Evolutionary conservation across 805 yeast species (phyloP), one percentile per base, ranked within the genome.

Genomic region (Wickerhamiella hasegawae): DNA sequence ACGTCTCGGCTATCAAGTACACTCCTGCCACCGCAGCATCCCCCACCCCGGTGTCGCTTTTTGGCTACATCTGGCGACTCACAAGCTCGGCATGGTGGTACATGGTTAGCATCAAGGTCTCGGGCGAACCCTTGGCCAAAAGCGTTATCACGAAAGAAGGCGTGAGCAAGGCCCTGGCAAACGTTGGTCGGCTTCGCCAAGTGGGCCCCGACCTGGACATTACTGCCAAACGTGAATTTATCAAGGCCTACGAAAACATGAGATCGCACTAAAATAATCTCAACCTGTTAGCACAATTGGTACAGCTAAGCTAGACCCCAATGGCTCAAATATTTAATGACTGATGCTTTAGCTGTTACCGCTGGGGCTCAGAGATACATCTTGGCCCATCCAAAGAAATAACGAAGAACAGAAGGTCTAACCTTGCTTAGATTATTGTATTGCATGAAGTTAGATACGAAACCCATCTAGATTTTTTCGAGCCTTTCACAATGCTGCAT

Each of bases 161-260:
- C 14, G 30, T 52, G 8, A 40, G 47, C 20, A 52, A 48, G 27
- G 40, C 44, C 4, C 43, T 58, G 5, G 48, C 56, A 29, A 40
- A 47, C 6, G 44, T 51, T 21, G 77, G 77, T 21, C 62, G 68
- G 36, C 52, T 69, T 37, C 65, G 68, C 37, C 50, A 63, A 3
- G 59, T 73, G 1, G 71, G 73, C 3, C 55, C 55, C 12, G 60
- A 59, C 1, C 55, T 75, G 23, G 59, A 58, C 26, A 39, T 60
- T 1, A 48, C 45, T 1, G 59, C 66, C 14, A 75, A 75, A 51
- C 39, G 44, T 4, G 55, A 58, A 33, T 74, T 71, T 45, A 49
- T 62, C 15, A 41, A 48, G 15, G 58, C 55, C 3, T 63, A 53
- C 47, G 44, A 38, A 18, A 50, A 49, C 11, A 32, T 18, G 28